Percentiles rank a stretch among this genome's conserved stretches.
phyloP scores from a whole-genome alignment of 352 stramenopile genomes.

The Thalassiosira livingstoniorum region DNA sequence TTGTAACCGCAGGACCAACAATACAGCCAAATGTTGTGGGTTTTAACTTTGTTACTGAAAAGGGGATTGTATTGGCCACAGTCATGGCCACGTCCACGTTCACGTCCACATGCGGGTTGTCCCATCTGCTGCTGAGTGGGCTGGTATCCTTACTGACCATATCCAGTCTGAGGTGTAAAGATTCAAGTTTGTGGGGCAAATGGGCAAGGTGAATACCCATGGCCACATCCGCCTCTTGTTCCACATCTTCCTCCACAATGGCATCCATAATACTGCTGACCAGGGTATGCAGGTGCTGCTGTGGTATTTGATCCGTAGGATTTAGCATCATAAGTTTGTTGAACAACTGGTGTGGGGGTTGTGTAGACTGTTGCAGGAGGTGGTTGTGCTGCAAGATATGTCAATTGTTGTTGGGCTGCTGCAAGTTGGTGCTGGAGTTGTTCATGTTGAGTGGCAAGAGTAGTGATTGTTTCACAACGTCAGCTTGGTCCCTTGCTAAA shows the following conservation, averaged over 20 bases:
- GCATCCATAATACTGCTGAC: too few species aligned
- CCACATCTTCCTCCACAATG: too few species aligned
- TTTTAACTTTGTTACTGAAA: not conserved
- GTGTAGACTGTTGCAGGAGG: too few species aligned
- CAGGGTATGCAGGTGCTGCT: not conserved
- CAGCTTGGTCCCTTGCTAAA: too few species aligned
- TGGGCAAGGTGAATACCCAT: too few species aligned
- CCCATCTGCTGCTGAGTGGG: not conserved
- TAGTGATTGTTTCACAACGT: too few species aligned
- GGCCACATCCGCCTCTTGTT: not conserved
- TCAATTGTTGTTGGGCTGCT: not conserved
- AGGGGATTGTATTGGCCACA: not conserved
- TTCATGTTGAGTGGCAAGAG: too few species aligned
- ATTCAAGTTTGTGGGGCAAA: too few species aligned
- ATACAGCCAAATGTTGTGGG: not conserved
- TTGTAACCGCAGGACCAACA: slow-evolving; percentile 3
- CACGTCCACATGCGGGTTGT: too few species aligned
- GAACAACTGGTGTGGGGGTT: not conserved
- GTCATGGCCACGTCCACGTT: not conserved
- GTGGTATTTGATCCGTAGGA: not conserved
- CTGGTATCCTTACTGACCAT: not conserved
- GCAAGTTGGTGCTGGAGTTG: not conserved
- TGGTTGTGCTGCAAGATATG: not conserved
- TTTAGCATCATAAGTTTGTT: not conserved
- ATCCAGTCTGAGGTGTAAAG: too few species aligned